Evolutionary conservation across 148 eudicot genomes (phyloP), one percentile per base, ranked within the genome.

Genomic region (Rhododendron mucronatum): DNA sequence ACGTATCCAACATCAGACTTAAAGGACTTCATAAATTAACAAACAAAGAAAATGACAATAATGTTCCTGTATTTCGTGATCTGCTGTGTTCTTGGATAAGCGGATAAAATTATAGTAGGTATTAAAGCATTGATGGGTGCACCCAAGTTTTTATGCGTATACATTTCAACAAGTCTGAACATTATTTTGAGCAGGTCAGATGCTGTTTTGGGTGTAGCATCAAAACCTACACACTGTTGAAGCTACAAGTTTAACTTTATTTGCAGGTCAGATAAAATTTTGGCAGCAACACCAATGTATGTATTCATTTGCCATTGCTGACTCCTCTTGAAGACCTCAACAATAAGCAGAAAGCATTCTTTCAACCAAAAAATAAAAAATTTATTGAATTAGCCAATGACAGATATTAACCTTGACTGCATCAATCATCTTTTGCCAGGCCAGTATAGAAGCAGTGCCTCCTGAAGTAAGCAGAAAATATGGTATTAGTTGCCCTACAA

Each of bases 351-450:
- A 33, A 57, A 57, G 33, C 69, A 81, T 35, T 9, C 1, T 23
- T 11, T 33, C 18, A 80, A 51, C 15, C 51, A 80, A 5, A 26
- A n/a, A 50, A 77, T 0, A 77, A 28, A 13, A 85, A 28, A 81
- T 6, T 10, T 10, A 0, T 15, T 26, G 15, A 59, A 57, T 47
- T 35, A 37, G 59, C 23, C 28, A 55, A 73, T 51, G 28, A 44
- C 61, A 33, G 13, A 65, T 45, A 83, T 37, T 37, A 35, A 92
- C 94, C 94, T 90, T 91, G 67, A 91, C 90, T 28, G 86, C 87
- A 87, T 92, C 87, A 80, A 89, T 84, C 94, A 92, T 92, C 87
- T 83, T 87, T 87, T 89, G 85, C 91, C 92, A 89, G 80, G 87
- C 89, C 84, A 78, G 73, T 16, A 20, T 30, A 47, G 83, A 48